phyloP scores from a whole-genome alignment of 2,329 filamentous ascomycete genomes.

The Penicillium verrucosum region DNA sequence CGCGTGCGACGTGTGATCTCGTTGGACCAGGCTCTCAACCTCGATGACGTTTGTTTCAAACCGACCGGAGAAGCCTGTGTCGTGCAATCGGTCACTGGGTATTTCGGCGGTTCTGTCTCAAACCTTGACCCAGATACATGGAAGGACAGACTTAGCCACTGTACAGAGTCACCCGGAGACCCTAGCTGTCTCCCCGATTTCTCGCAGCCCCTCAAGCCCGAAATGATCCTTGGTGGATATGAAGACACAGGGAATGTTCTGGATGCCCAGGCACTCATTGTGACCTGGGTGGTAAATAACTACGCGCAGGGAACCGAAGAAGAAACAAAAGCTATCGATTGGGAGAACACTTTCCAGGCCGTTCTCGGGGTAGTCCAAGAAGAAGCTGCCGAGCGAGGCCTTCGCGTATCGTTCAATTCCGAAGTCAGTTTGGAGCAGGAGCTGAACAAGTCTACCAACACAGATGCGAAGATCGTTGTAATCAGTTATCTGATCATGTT shows the following conservation, averaged over 20 bases:
- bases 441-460: conserved; percentile 96
- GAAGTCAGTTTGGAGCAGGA: conserved; percentile 94
- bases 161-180: conserved; percentile 71
- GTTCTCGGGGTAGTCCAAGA: conserved; percentile 72
- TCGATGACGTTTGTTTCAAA: conserved; percentile 90
- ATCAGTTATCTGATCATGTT: conserved; percentile 99
- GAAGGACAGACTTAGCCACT: conserved; percentile 68
- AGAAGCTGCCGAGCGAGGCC: conserved; percentile 72
- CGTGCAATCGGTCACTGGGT: conserved; percentile 86
- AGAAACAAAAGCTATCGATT: conserved; percentile 76
- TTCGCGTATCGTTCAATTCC: conserved; percentile 89
- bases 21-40: conserved; percentile 60
- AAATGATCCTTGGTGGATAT: conserved; percentile 82
- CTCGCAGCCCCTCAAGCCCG: conserved; percentile 80
- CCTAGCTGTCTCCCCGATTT: conserved; percentile 78
- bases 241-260: conserved; percentile 61
- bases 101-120: conserved; percentile 68
- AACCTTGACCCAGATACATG: conserved; percentile 65
- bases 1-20: conserved; percentile 72
- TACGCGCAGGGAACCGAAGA: conserved; percentile 68
- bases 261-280: conserved; percentile 75
- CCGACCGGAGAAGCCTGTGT: conserved; percentile 86
- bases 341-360: conserved; percentile 75
- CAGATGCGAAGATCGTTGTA: conserved; percentile 92
- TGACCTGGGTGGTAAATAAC: conserved; percentile 95